Base-by-base conservation (phyloP, 345 rosid species). In the Noccaea bulbosa region DNA sequence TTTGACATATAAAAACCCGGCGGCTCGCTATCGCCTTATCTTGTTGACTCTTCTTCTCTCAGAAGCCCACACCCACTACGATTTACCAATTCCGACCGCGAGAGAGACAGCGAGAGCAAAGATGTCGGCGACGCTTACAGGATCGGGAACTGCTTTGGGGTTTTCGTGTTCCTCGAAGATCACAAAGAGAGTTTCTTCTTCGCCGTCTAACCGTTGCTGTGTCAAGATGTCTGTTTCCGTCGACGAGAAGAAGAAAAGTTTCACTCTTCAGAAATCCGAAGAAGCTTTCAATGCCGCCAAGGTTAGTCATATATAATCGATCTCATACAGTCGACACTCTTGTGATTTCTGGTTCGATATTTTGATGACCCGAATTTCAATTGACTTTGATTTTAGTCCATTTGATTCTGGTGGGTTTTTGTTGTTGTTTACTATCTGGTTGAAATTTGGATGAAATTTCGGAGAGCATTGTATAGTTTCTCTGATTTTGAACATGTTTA, bases 251-350 rank as follows among this genome's bases (percentile, higher is more conserved):
- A 81, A 83, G 84, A 88, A 83, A 69, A 82, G 45, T 41, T 90
- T 76, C 71, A 69, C 87, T 60, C 84, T 94, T 62, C 75, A 88
- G 54, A 94, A 94, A 71, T 94, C 98, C 7, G 92, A 89, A 40
- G 93, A 91, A 83, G 97, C 95, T 73, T 89, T 91, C 81, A 81
- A 60, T 58, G 82, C 70, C 40, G 97, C 96, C 56, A 89, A 91
- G 94, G 99, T 87, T 35, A 4, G 5, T 14, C 10, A 5, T 3
- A 11, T 15, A 56, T 4, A 39, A 4, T 48, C 1, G 2, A 46
- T 46, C 39, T 37, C 8, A 4, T 12, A 11, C 22, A 4, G 6
- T 24, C 15, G 2, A 4, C 12, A 3, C 12, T 35, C 41, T 7
- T 6, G 8, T 35, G 30, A 10, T 15, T 9, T 8, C 9, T 20